Conservation (phyloP, 2,329 filamentous ascomycete genomes). For the Alternaria solani region DNA sequence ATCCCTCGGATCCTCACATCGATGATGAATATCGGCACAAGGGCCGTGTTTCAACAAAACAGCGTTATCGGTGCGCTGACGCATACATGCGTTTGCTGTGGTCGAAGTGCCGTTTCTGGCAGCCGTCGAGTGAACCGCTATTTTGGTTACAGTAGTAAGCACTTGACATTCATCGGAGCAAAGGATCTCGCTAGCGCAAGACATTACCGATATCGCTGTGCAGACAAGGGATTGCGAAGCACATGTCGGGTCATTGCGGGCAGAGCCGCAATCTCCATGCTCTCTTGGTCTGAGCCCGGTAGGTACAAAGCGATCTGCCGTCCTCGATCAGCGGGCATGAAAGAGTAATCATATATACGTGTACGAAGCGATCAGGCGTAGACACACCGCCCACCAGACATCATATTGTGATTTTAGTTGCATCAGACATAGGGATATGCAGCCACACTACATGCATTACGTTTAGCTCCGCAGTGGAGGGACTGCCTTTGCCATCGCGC, state of each 20-base stretch:
- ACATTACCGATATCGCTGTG: constrained; percentile 9
- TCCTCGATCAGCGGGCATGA: background rate
- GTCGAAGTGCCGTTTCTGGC: background rate
- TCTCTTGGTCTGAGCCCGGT: background rate
- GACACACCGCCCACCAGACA: background rate
- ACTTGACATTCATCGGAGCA: background rate
- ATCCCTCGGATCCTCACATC: constrained; percentile 4
- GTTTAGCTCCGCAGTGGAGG: background rate
- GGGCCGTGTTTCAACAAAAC: background rate
- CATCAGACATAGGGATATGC: background rate
- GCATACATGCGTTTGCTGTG: constrained; percentile 6
- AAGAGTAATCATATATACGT: background rate
- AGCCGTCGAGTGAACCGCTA: background rate
- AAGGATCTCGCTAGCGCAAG: constrained; percentile 3
- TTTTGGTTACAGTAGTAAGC: background rate
- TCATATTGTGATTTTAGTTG: background rate
- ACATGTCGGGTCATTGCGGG: constrained; percentile 10
- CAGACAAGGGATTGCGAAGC: background rate
- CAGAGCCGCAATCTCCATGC: constrained; percentile 18
- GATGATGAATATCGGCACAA: constrained; percentile 11
- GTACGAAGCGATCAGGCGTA: background rate
- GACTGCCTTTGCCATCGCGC: background rate
- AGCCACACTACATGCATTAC: background rate
- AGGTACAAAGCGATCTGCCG: background rate
- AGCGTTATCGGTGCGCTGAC: constrained; percentile 7